These are phyloP conservation scores for Hypoxylon crocopeplum DNA, from an alignment of 495 filamentous ascomycete species.

Conservation along the genomic window DNA sequence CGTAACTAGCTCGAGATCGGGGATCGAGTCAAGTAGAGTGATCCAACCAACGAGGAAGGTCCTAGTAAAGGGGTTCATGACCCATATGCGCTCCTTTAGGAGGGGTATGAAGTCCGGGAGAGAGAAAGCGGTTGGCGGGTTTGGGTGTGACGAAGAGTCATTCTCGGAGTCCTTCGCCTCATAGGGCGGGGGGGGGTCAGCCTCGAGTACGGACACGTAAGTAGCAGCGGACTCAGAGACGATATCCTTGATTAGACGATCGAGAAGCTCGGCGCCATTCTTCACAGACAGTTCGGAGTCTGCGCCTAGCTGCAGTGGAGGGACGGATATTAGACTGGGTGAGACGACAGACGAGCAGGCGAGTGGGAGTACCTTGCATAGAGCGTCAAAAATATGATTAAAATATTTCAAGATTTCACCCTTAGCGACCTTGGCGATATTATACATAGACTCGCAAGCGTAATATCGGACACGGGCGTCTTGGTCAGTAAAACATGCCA, in stretches of 20 bases:
- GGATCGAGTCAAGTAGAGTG: constrained; percentile 92
- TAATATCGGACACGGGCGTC: constrained; percentile 98
- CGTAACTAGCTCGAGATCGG: constrained; percentile 92
- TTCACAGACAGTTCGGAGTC: constrained; percentile 97
- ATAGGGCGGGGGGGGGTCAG: constrained; percentile 54
- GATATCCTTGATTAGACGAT: constrained; percentile 97
- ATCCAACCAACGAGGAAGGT: constrained; percentile 98
- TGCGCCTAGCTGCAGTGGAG: constrained; percentile 75
- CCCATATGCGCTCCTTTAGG: constrained; percentile 89
- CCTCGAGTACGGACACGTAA: constrained; percentile 88
- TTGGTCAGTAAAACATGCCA: constrained; percentile 98
- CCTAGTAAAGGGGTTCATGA: constrained; percentile 91
- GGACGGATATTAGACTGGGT: constrained; percentile 8
- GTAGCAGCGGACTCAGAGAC: constrained; percentile 95
- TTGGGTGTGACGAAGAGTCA: constrained; percentile 54
- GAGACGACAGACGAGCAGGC: neutral
- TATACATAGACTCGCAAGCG: constrained; percentile 99
- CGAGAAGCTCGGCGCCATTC: constrained; percentile 95
- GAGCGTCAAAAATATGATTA: constrained; percentile 95
- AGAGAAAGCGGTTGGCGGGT: constrained; percentile 88
- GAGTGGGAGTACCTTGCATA: constrained; percentile 84
- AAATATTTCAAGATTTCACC: constrained; percentile 96
- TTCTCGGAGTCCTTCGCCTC: constrained; percentile 56
- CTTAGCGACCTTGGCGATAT: constrained; percentile 98
- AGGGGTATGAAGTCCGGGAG: constrained; percentile 90